Evolutionary conservation across 495 filamentous ascomycete genomes (phyloP).

Genomic region (Mytilinidion resinicola): DNA sequence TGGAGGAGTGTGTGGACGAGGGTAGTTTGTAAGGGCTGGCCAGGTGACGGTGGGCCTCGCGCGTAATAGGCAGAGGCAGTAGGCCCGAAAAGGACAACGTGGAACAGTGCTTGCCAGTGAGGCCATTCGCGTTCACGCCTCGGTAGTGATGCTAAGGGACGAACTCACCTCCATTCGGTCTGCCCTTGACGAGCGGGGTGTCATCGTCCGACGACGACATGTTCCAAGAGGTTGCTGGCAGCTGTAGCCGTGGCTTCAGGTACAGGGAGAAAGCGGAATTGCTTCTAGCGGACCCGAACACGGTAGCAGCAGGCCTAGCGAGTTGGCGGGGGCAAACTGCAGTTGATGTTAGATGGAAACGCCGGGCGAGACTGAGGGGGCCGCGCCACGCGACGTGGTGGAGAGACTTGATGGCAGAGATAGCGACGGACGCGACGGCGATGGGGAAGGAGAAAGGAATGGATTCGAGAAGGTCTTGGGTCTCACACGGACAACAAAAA

Average conservation of each 20-base stretch:
- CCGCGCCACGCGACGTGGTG: constrained; percentile 40
- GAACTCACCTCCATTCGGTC: constrained; percentile 31
- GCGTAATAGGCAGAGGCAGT: not conserved
- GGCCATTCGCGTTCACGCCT: constrained; percentile 14
- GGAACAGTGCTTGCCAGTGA: constrained; percentile 6
- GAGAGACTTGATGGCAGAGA: constrained; percentile 26
- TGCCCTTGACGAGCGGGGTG: constrained; percentile 30
- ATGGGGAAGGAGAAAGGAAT: constrained; percentile 35
- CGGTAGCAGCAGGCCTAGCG: constrained; percentile 6
- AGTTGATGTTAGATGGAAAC: not conserved
- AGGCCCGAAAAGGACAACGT: constrained; percentile 3
- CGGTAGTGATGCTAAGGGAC: not conserved
- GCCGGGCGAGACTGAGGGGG: constrained; percentile 21
- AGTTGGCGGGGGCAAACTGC: constrained; percentile 10
- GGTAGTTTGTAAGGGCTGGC: constrained; percentile 3
- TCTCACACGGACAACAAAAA: constrained; percentile 19
- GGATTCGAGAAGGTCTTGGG: constrained; percentile 24
- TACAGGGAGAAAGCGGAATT: constrained; percentile 15
- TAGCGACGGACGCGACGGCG: constrained; percentile 23
- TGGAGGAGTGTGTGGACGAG: constrained; percentile 1
- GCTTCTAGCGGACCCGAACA: constrained; percentile 16
- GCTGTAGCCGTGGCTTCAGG: constrained; percentile 12
- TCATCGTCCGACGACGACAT: constrained; percentile 41
- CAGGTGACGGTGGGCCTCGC: not conserved
- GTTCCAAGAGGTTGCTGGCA: not conserved